Percentiles rank a stretch among this genome's conserved stretches.
phyloP scores from a whole-genome alignment of 1,284 basidiomycete genomes.

The Ceratobasidium sp. region DNA sequence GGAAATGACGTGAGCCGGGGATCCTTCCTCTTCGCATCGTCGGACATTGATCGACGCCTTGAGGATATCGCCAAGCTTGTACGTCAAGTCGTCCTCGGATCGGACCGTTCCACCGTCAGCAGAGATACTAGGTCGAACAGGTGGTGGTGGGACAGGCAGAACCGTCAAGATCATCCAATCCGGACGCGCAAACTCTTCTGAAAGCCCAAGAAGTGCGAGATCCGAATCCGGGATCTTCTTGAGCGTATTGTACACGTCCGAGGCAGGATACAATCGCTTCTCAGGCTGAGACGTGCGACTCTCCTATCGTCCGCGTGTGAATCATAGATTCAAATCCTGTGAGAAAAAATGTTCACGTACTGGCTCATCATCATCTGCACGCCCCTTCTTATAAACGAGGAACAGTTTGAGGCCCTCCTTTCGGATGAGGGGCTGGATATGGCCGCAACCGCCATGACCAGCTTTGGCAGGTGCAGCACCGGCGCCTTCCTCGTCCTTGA shows the following conservation, averaged over 20 bases:
- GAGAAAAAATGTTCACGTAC: slow-evolving; percentile 57
- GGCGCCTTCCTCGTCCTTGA: slow-evolving; percentile 79
- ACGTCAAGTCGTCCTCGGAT: slow-evolving; percentile 98
- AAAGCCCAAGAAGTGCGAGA: slow-evolving; percentile 90
- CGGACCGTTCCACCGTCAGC: slow-evolving; percentile 96
- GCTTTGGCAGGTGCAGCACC: slow-evolving; percentile 67
- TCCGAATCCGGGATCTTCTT: slow-evolving; percentile 94
- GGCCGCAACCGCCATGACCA: slow-evolving; percentile 96
- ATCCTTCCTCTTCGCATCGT: slow-evolving; percentile 95
- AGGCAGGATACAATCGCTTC: slow-evolving; percentile 86
- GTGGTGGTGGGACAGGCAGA: slow-evolving; percentile 96
- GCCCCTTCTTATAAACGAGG: slow-evolving; percentile 92
- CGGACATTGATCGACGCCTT: slow-evolving; percentile 93
- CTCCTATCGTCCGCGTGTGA: slow-evolving; percentile 59
- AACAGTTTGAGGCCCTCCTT: slow-evolving; percentile 97
- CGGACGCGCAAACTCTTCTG: slow-evolving; percentile 94
- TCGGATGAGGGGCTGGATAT: slow-evolving; percentile 87
- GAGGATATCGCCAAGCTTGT: slow-evolving; percentile 97
- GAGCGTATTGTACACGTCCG: slow-evolving; percentile 89
- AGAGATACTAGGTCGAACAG: slow-evolving; percentile 96
- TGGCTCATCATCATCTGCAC: slow-evolving; percentile 83
- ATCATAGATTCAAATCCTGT: neutral
- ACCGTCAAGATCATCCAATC: slow-evolving; percentile 99
- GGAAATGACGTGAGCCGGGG: slow-evolving; percentile 93
- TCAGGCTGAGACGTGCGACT: slow-evolving; percentile 87